Base-by-base conservation (phyloP, 2,329 filamentous ascomycete species). In the Beauveria varroae region DNA sequence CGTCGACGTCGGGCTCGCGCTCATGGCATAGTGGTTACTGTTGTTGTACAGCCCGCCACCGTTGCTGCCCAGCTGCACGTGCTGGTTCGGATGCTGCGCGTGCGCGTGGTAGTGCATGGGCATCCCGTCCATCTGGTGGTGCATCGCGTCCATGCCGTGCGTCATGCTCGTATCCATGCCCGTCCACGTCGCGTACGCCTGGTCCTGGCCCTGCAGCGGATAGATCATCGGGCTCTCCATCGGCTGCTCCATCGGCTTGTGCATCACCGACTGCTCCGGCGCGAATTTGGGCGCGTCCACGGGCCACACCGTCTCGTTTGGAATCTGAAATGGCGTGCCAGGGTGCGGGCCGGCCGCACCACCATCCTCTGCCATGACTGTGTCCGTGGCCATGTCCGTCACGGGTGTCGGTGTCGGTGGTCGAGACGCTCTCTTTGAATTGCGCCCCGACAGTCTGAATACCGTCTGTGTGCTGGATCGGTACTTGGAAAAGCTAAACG, bases 311-410 rank as follows among this genome's bases (percentile, higher is more conserved):
- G 66, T 67, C 62, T 75, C 74, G 57, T 72, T 73, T 18, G 75
- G 75, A 50, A 77, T 76, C 3, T 70, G 70, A 64, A 75, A 75
- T 5, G 75, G 75, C 12, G 75, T 77, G 55, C 74, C 75, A 1
- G 75, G 75, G 63, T 77, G 75, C 63, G 72, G 75, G 3, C 73
- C 74, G 55, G 66, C 63, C 30, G 69, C 67, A 43, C 66, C 61
- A 37, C 66, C 61, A 53, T 75, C 73, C 53, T 75, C 73, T 18
- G 64, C 67, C 67, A 76, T 75, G 64, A 73, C 67, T 0, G 70
- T 68, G 51, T 68, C 68, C 5, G 67, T 68, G 52, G 61, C 60
- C 22, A 50, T 65, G 20, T 63, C 63, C 30, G 68, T 64, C n/a
- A 64, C 62, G 40, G 66, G 70, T 1, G 65, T 68, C 1, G 74